Percentiles rank a stretch among this genome's conserved stretches.
Conservation (phyloP, 345 rosid genomes). For the Fremontodendron californicum region DNA sequence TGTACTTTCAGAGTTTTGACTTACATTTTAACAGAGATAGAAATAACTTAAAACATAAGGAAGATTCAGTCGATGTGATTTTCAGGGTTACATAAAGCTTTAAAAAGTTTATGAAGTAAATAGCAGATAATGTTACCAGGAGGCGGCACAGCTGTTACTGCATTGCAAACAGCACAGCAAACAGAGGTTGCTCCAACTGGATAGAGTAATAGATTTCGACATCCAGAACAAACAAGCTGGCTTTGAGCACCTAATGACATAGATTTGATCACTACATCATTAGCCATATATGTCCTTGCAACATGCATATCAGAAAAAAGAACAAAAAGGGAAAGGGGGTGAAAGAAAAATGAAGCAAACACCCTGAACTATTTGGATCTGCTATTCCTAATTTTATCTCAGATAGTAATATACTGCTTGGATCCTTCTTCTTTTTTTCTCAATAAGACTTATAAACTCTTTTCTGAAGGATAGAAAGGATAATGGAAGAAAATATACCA, state of each 20-base stretch:
- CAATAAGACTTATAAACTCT: not conserved
- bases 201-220: conserved; percentile 83
- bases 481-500: not conserved
- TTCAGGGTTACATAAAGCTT: not conserved
- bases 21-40: not conserved
- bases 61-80: not conserved
- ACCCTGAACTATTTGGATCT: not conserved
- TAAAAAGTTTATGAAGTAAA: not conserved
- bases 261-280: not conserved
- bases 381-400: not conserved
- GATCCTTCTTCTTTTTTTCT: no score
- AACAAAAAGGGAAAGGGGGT: not conserved
- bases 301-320: not conserved
- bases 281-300: not conserved
- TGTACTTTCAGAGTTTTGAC: conserved; percentile 17
- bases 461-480: not conserved
- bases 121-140: conserved; percentile 50
- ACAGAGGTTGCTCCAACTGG: conserved; percentile 93
- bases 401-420: not conserved
- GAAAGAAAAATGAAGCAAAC: not conserved
- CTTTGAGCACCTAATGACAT: conserved; percentile 52
- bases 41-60: not conserved
- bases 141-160: conserved; percentile 91
- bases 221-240: conserved; percentile 98
- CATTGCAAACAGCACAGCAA: conserved; percentile 99